Conservation (phyloP, 495 filamentous ascomycete genomes). For the Zalerion maritima region DNA sequence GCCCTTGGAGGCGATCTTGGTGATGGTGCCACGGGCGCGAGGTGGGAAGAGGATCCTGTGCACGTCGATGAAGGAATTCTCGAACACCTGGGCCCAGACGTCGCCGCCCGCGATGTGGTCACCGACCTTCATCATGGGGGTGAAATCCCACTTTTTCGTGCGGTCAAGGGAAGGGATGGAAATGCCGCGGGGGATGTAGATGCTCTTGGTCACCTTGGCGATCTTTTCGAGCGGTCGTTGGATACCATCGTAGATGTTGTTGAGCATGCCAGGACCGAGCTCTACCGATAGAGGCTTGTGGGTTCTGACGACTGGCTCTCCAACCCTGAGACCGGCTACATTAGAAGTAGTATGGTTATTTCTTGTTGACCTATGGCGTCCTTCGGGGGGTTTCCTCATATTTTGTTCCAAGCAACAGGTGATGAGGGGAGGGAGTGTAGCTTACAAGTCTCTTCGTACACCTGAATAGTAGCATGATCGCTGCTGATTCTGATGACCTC, state of each 20-base stretch:
- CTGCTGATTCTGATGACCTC: conserved; percentile 96
- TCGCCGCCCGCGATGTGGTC: conserved; percentile 95
- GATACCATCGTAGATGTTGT: conserved; percentile 99
- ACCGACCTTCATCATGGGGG: conserved; percentile 76
- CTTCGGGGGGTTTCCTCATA: not conserved
- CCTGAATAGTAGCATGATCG: conserved; percentile 93
- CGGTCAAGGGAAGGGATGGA: conserved; percentile 76
- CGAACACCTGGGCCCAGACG: conserved; percentile 82
- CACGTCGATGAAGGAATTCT: conserved; percentile 89
- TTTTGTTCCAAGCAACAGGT: conserved; percentile 4
- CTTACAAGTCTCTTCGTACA: conserved; percentile 95
- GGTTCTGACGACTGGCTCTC: conserved; percentile 79
- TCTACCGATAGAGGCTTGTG: conserved; percentile 95
- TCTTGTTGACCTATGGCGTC: not conserved
- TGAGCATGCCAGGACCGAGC: conserved; percentile 90
- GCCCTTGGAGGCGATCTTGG: conserved; percentile 71
- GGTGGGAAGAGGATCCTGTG: conserved; percentile 95
- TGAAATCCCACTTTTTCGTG: conserved; percentile 90
- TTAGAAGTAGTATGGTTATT: conserved; percentile 6
- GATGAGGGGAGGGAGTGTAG: conserved; percentile 1
- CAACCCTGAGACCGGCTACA: conserved; percentile 84
- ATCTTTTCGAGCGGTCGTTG: conserved; percentile 87
- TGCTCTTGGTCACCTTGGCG: conserved; percentile 57
- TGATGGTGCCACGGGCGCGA: conserved; percentile 80
- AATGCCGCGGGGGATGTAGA: conserved; percentile 96